A percentile compares a stretch with the other conserved stretches of the same genome.
Evolutionary conservation across 805 yeast genomes (phyloP).

Genomic region (Starmerella stigmatis): DNA sequence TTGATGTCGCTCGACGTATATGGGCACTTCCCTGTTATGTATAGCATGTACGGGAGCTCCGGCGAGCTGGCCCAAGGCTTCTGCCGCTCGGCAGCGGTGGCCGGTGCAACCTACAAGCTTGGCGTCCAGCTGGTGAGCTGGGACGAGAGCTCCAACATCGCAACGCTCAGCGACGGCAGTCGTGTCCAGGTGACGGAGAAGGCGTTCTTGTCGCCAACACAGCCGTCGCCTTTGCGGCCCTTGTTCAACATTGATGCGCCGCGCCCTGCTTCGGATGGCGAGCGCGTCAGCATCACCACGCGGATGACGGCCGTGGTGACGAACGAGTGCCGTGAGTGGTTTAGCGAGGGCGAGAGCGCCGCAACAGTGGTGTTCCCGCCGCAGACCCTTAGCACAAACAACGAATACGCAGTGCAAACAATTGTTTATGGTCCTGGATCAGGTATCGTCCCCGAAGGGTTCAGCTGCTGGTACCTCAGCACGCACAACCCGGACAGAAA

Average conservation of each 20-base stretch:
- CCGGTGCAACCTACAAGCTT: slow-evolving; percentile 86
- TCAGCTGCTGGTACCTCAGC: slow-evolving; percentile 82
- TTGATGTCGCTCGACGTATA: slow-evolving; percentile 78
- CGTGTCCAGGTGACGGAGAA: slow-evolving; percentile 67
- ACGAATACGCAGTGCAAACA: slow-evolving; percentile 70
- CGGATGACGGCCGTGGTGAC: slow-evolving; percentile 74
- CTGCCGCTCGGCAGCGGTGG: slow-evolving; percentile 96
- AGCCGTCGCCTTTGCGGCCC: slow-evolving; percentile 22
- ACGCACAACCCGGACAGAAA: slow-evolving; percentile 55
- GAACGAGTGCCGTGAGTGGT: slow-evolving; percentile 86
- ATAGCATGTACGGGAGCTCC: slow-evolving; percentile 88
- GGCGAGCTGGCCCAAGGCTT: slow-evolving; percentile 95
- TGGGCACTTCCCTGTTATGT: slow-evolving; percentile 87
- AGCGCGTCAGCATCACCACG: slow-evolving; percentile 39
- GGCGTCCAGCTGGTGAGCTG: slow-evolving; percentile 54
- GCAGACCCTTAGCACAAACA: slow-evolving; percentile 52
- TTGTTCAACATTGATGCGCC: slow-evolving; percentile 18
- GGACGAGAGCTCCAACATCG: slow-evolving; percentile 58
- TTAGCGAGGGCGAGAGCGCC: slow-evolving; percentile 69
- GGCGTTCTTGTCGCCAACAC: slow-evolving; percentile 55
- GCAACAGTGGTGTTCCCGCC: slow-evolving; percentile 92
- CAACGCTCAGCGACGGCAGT: slow-evolving; percentile 55
- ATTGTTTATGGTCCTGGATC: slow-evolving; percentile 78
- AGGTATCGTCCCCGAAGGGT: slow-evolving; percentile 79
- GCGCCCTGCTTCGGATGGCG: slow-evolving; percentile 6